Evolutionary conservation across 306 rosid genomes (phyloP).

Genomic region (Lathyrus aphaca): DNA sequence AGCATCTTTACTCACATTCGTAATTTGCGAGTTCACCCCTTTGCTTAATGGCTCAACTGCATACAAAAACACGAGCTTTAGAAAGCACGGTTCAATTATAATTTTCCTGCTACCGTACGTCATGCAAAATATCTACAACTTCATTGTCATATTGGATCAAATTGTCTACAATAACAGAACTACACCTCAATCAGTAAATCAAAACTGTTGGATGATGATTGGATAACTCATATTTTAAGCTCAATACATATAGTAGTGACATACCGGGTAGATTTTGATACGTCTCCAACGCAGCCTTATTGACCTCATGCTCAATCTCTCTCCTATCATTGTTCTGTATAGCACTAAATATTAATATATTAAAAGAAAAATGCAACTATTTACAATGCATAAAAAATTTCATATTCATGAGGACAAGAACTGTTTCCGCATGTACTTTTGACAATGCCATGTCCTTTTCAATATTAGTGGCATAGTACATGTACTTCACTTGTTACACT

Average conservation of each 20-base stretch:
- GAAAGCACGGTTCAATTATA: background rate
- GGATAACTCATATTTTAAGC: background rate
- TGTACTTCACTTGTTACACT: constrained; percentile 35
- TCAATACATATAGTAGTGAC: background rate
- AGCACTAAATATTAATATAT: constrained; percentile 29
- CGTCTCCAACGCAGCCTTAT: constrained; percentile 41
- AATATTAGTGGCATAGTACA: constrained; percentile 24
- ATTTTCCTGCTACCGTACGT: background rate
- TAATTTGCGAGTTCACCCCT: constrained; percentile 35
- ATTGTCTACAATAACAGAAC: background rate
- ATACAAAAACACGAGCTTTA: constrained; percentile 25
- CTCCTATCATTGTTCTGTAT: constrained; percentile 46
- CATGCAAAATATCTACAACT: constrained; percentile 3
- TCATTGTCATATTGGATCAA: background rate
- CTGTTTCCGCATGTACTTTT: constrained; percentile 1
- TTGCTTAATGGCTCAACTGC: constrained; percentile 46
- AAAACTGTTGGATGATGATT: background rate
- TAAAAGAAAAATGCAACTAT: constrained; percentile 24
- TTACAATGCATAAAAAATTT: constrained; percentile 3
- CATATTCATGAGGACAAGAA: background rate
- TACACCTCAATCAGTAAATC: background rate
- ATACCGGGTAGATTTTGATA: constrained; percentile 46
- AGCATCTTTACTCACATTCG: constrained; percentile 36
- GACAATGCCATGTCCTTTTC: constrained; percentile 31
- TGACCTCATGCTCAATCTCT: constrained; percentile 36